Evolutionary conservation across 495 filamentous ascomycete genomes (phyloP).

Genomic region (Xylaria curta): DNA sequence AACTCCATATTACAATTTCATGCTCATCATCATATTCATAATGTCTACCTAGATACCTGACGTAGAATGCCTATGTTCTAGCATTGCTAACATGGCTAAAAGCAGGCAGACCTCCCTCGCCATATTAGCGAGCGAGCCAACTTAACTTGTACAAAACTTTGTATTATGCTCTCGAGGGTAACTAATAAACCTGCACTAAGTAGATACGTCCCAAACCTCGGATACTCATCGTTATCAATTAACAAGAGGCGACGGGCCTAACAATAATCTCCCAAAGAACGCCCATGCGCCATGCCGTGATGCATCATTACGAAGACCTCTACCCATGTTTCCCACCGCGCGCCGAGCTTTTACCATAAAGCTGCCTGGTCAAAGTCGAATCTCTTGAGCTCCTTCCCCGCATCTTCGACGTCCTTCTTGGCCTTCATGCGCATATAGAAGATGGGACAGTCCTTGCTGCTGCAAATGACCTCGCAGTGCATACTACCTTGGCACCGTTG

Average conservation of each 20-base stretch:
- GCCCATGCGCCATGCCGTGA: slow-evolving; percentile 15
- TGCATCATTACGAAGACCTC: slow-evolving; percentile 14
- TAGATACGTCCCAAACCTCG: slow-evolving; percentile 9
- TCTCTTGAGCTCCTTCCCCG: slow-evolving; percentile 84
- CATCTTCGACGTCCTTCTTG: slow-evolving; percentile 97
- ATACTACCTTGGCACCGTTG: slow-evolving; percentile 97
- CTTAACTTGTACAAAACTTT: slow-evolving; percentile 1
- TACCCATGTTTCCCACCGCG: slow-evolving; percentile 10
- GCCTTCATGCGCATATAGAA: slow-evolving; percentile 99
- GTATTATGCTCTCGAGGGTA: neutral
- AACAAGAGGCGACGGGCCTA: neutral
- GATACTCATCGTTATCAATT: neutral
- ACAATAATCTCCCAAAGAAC: slow-evolving; percentile 12
- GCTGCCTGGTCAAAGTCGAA: slow-evolving; percentile 82
- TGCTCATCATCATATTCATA: slow-evolving; percentile 23
- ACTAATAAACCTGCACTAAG: neutral
- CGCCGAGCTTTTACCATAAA: slow-evolving; percentile 45
- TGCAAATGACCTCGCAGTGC: slow-evolving; percentile 98
- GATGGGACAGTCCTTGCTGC: slow-evolving; percentile 93
- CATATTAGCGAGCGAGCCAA: neutral
- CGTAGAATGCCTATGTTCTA: neutral
- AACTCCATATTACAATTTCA: slow-evolving; percentile 21
- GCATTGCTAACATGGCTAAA: slow-evolving; percentile 4
- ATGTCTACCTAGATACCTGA: neutral
- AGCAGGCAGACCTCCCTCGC: neutral